A percentile compares a stretch with the other conserved stretches of the same genome.
Conservation (phyloP, 1,284 basidiomycete genomes). For the Kwoniella shivajii region DNA sequence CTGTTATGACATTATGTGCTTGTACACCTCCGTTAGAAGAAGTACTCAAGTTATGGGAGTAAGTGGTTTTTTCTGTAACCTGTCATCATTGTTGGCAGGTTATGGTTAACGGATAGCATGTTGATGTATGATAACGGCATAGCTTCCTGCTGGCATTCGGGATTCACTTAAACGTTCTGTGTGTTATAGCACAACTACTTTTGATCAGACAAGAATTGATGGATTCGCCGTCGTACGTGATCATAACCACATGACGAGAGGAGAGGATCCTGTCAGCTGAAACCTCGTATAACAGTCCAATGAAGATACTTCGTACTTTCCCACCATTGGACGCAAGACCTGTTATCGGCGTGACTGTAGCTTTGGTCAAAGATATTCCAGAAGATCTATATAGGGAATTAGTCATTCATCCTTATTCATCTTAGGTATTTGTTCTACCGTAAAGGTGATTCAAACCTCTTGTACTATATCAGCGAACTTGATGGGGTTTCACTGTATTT, state of each 20-base stretch:
- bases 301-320: conserved; percentile 92
- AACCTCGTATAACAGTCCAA: conserved; percentile 66
- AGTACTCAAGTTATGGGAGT: conserved; percentile 91
- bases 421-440: neutral
- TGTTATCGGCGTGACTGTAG: conserved; percentile 89
- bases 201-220: conserved; percentile 88
- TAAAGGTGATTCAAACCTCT: too few species aligned
- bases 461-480: too few species aligned
- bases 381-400: conserved; percentile 86
- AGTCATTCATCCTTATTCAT: conserved; percentile 76
- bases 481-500: too few species aligned
- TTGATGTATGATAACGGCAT: neutral
- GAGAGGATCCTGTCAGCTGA: neutral
- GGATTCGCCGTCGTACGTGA: conserved; percentile 71
- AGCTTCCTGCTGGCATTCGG: conserved; percentile 91
- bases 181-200: conserved; percentile 90
- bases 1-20: conserved; percentile 90
- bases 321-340: conserved; percentile 84
- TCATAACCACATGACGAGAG: neutral
- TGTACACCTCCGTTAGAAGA: conserved; percentile 94
- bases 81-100: neutral
- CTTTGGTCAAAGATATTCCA: conserved; percentile 86
- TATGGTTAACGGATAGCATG: neutral
- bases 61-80: conserved; percentile 22
- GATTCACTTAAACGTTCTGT: conserved; percentile 91